Percentiles rank a stretch among this genome's conserved stretches.
phyloP scores from a whole-genome alignment of 495 filamentous ascomycete species.

The Rostrohypoxylon terebratum region DNA sequence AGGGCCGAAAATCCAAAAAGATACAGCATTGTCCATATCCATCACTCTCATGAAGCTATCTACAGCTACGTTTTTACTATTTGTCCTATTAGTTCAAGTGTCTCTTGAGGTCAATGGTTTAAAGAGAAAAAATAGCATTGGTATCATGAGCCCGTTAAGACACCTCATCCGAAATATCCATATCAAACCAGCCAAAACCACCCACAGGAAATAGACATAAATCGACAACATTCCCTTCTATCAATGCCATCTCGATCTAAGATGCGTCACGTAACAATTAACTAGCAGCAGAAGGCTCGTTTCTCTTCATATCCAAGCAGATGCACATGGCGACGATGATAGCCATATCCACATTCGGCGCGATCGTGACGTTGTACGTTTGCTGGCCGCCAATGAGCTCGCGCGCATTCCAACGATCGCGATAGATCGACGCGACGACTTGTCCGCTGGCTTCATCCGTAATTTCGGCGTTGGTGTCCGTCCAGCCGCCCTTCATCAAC shows the following conservation, averaged over 20 bases:
- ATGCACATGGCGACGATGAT: conserved; percentile 71
- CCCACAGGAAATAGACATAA: background rate
- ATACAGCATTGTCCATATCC: too few relatives aligned
- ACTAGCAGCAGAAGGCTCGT: conserved; percentile 43
- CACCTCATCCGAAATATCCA: background rate
- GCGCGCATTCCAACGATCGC: conserved; percentile 64
- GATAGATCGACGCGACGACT: conserved; percentile 65
- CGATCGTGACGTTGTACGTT: conserved; percentile 69
- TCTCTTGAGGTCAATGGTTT: background rate
- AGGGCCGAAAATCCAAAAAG: too few relatives aligned
- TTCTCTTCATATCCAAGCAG: conserved; percentile 71
- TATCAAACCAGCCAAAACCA: background rate
- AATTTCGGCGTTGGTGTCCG: conserved; percentile 62
- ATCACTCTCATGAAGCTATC: too few relatives aligned
- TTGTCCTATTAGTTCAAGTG: background rate
- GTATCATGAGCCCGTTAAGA: background rate
- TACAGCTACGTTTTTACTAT: too few relatives aligned
- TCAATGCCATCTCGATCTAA: background rate
- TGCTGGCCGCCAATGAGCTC: conserved; percentile 68
- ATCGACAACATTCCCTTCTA: background rate
- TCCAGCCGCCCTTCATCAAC: conserved; percentile 62
- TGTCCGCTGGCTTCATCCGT: conserved; percentile 55
- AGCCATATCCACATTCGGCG: conserved; percentile 69
- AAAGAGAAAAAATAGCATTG: background rate
- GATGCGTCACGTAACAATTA: background rate